Evolutionary conservation across 768 basidiomycete genomes (phyloP), one percentile per base, ranked within the genome.

Genomic region (Russula sp.): DNA sequence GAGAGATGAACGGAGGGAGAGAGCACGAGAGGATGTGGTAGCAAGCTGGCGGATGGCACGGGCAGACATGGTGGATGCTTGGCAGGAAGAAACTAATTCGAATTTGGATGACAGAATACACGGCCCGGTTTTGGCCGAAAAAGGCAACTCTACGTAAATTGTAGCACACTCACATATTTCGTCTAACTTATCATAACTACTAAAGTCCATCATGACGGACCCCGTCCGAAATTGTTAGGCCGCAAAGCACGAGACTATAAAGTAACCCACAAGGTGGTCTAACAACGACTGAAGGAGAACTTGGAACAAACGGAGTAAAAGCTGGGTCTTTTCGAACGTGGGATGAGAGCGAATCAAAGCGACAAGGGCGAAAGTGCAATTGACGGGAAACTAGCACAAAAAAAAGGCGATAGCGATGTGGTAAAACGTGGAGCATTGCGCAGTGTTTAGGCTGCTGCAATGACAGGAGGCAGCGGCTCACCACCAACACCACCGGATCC

Each of bases 21-120:
- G 60, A 3, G 77, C 64, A 66, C 82, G 76, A 66, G 78, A 75
- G 10, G 83, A 80, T 11, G 77, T 71, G 52, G 79, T 74, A 36
- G 83, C 72, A 40, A 84, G 73, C 66, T 84, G 83, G 71, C 87
- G 84, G 63, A 89, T 79, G 68, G 79, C 76, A 74, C 86, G 85
- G 59, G 83, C 79, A 75, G 87, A 88, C 88, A 89, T 89, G 26
- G 66, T 70, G 61, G 61, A 30, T 28, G 64, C 13, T 20, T 20
- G 54, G 11, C 13, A 36, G 3, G 13, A 28, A 22, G 22, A 10
- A 11, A 11, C 10, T 22, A 24, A 22, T 22, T 42, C 40, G n/a
- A n/a, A n/a, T n/a, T n/a, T 18, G 40, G 6, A 42, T 42, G 20
- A 14, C 9, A 9, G n/a, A 14, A 49, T 11, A n/a, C 8, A 10